Percentiles rank a stretch among this genome's conserved stretches.
Conservation (phyloP, 78 protist species). For the Emiliania huxleyi region DNA sequence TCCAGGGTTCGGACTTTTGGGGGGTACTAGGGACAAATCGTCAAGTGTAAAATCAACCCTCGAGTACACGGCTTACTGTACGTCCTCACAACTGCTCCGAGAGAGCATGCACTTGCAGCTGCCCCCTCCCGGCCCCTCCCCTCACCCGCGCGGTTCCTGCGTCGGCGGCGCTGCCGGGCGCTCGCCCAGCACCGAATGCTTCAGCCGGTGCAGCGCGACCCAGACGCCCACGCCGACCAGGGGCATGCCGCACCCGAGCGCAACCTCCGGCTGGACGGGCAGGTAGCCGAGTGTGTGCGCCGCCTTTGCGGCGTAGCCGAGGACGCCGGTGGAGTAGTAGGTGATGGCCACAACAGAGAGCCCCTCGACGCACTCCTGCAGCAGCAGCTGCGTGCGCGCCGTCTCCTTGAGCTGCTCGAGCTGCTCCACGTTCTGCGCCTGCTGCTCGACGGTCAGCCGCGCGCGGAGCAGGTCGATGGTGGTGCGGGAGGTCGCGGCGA, state of each 20-base stretch:
- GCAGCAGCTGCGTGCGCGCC: slow-evolving; percentile 17
- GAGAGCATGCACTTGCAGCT: no score
- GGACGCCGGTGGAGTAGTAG: not conserved
- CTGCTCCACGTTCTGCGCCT: not conserved
- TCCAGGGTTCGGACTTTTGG: no score
- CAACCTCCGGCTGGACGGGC: not conserved
- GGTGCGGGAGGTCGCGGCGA: not conserved
- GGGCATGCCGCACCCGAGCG: not conserved
- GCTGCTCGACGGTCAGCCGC: not conserved
- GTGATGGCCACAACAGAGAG: slow-evolving; percentile 24
- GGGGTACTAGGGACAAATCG: no score
- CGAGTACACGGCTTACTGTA: no score
- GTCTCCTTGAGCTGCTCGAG: not conserved
- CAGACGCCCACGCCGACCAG: not conserved
- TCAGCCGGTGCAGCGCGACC: not conserved
- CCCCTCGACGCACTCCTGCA: slow-evolving; percentile 11
- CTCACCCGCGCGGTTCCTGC: no score
- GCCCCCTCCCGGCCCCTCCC: no score
- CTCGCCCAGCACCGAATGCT: not conserved
- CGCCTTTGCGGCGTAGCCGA: not conserved
- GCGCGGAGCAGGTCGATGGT: not conserved
- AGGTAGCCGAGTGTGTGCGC: not conserved
- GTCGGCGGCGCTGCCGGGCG: no score
- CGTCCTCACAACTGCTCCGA: no score
- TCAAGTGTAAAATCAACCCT: no score